Evolutionary conservation across 257 asterid species (phyloP).

Genomic region (Handroanthus guayacan): DNA sequence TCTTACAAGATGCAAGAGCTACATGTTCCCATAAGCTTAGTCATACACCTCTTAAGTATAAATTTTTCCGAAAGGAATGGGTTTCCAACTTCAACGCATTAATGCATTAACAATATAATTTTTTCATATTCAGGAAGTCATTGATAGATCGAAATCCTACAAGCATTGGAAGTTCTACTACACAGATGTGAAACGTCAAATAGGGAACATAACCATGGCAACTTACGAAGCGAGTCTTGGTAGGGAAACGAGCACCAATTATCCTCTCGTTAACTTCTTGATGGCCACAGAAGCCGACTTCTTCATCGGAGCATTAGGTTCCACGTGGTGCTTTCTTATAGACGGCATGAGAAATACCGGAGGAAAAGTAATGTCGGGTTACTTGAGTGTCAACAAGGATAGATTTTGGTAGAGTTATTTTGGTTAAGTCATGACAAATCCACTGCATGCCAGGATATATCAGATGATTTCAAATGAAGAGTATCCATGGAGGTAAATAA

Average conservation of each 20-base stretch:
- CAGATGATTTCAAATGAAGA: neutral
- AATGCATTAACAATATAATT: too few relatives aligned
- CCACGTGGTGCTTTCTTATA: constrained; percentile 91
- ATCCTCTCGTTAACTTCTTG: constrained; percentile 93
- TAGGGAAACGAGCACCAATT: constrained; percentile 86
- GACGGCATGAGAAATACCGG: constrained; percentile 97
- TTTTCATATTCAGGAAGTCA: constrained; percentile 64
- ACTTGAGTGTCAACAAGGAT: constrained; percentile 93
- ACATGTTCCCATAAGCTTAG: too few relatives aligned
- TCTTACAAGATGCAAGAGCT: too few relatives aligned
- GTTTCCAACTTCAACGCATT: too few relatives aligned
- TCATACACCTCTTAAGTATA: too few relatives aligned
- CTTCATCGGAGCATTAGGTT: constrained; percentile 91
- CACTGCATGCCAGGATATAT: neutral
- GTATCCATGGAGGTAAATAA: neutral
- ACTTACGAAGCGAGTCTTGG: constrained; percentile 90
- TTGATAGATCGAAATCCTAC: constrained; percentile 61
- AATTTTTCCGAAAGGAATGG: too few relatives aligned
- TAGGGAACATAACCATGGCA: constrained; percentile 87
- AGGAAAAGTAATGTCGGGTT: constrained; percentile 94
- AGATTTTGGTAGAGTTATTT: constrained; percentile 80
- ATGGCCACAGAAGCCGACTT: constrained; percentile 95
- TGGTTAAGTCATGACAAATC: neutral
- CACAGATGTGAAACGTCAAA: constrained; percentile 85
- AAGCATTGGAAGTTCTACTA: constrained; percentile 76